Evolutionary conservation across 1,284 basidiomycete genomes (phyloP).

Genomic region (Microbotryum violaceum): DNA sequence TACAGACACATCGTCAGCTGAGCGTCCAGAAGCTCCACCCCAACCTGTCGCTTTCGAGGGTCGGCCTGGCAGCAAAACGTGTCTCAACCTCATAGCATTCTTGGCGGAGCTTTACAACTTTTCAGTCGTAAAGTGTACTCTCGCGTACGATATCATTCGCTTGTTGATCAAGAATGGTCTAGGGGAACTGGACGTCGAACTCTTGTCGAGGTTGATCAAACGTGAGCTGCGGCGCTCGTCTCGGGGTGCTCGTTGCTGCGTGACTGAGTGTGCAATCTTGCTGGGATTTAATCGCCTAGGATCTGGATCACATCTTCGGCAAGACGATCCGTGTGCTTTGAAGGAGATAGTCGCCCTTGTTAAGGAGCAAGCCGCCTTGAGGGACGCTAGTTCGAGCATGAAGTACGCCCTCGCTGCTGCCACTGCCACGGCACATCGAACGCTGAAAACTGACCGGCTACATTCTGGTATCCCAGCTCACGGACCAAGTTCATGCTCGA

Average conservation of each 20-base stretch:
- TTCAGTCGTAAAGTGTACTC: constrained; percentile 75
- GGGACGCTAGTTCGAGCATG: too few species aligned
- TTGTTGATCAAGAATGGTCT: constrained; percentile 59
- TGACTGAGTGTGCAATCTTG: not conserved
- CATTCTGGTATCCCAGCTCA: constrained; percentile 49
- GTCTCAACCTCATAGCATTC: constrained; percentile 77
- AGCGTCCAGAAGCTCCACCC: constrained; percentile 9
- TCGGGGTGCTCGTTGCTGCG: not conserved
- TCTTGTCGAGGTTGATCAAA: constrained; percentile 74
- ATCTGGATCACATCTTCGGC: constrained; percentile 77
- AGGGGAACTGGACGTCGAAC: constrained; percentile 73
- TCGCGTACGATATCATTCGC: constrained; percentile 85
- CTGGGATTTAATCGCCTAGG: constrained; percentile 45
- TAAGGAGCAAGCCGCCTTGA: constrained; percentile 50
- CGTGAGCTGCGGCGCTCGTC: constrained; percentile 50
- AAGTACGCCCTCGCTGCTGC: too few species aligned
- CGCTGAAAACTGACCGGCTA: too few species aligned
- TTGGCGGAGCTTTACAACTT: constrained; percentile 93
- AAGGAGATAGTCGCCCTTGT: constrained; percentile 55
- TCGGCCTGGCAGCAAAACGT: constrained; percentile 56
- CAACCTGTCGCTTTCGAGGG: constrained; percentile 26
- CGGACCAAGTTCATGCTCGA: constrained; percentile 88
- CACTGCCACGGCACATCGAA: too few species aligned
- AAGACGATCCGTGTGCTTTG: constrained; percentile 50
- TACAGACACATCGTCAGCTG: constrained; percentile 47